Percentiles rank a stretch among this genome's conserved stretches.
These are phyloP conservation scores for Echium plantagineum DNA, from an alignment of 257 asterid genomes.

Conservation along the genomic window DNA sequence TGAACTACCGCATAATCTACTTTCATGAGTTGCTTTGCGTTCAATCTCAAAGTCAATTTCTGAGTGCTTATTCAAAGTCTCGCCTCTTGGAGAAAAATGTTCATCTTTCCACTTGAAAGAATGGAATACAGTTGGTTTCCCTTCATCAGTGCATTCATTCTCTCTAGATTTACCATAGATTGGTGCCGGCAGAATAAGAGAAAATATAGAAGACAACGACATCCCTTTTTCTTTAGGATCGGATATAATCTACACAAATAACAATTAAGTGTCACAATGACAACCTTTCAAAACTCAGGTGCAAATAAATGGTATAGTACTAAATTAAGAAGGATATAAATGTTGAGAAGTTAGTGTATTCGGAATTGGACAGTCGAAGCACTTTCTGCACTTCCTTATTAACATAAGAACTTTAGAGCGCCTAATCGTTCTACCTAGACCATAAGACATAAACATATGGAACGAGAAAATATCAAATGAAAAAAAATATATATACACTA, in stretches of 20 bases:
- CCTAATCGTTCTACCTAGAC: not conserved
- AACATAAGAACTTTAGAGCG: too few relatives aligned
- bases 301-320: not conserved
- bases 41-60: constrained; percentile 23
- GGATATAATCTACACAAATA: constrained; percentile 49
- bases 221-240: constrained; percentile 47
- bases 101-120: constrained; percentile 67
- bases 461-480: not conserved
- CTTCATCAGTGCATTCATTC: constrained; percentile 20
- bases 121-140: constrained; percentile 30
- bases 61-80: constrained; percentile 42
- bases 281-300: constrained; percentile 2
- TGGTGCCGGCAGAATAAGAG: constrained; percentile 51
- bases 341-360: too few relatives aligned
- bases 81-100: constrained; percentile 52
- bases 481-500: too few relatives aligned
- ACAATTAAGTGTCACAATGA: constrained; percentile 24
- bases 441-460: not conserved
- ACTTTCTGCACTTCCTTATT: not conserved
- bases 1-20: constrained; percentile 9
- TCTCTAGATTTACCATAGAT: constrained; percentile 44
- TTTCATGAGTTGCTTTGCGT: constrained; percentile 17
- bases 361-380: not conserved
- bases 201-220: constrained; percentile 40
- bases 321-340: not conserved